phyloP scores from a whole-genome alignment of 2,329 filamentous ascomycete genomes.

The Aspergillus ustus region DNA sequence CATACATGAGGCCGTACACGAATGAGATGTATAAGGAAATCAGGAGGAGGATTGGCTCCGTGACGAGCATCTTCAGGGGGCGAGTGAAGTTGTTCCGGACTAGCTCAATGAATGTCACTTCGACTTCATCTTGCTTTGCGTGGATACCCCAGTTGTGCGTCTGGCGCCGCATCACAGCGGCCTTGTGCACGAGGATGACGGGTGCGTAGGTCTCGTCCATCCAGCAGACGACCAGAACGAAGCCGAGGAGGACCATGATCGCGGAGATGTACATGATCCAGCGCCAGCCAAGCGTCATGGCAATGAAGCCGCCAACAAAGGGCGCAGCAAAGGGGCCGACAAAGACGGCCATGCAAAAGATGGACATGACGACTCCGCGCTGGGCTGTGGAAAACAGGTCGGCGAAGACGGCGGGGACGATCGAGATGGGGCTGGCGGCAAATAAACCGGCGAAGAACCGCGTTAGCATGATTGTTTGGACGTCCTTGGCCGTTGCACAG shows the following conservation, averaged over 20 bases:
- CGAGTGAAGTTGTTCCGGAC: slow-evolving; percentile 55
- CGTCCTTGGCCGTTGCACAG: slow-evolving; percentile 47
- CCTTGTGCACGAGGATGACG: slow-evolving; percentile 40
- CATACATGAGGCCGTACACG: slow-evolving; percentile 40
- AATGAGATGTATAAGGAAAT: slow-evolving; percentile 40
- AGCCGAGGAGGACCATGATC: slow-evolving; percentile 58
- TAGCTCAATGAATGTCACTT: slow-evolving; percentile 55
- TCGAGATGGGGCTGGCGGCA: slow-evolving; percentile 49
- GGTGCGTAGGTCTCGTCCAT: slow-evolving; percentile 62
- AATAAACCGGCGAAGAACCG: slow-evolving; percentile 56
- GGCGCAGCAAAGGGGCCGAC: slow-evolving; percentile 56
- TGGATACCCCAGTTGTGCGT: slow-evolving; percentile 66
- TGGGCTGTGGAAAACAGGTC: slow-evolving; percentile 57
- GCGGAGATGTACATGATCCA: slow-evolving; percentile 59
- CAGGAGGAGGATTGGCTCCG: slow-evolving; percentile 46
- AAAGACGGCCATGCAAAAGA: slow-evolving; percentile 57
- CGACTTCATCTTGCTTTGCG: slow-evolving; percentile 58
- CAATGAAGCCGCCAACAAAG: slow-evolving; percentile 58
- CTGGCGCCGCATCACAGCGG: slow-evolving; percentile 55
- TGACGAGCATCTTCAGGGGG: slow-evolving; percentile 45
- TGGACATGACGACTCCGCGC: slow-evolving; percentile 50
- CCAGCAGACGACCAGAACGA: slow-evolving; percentile 46
- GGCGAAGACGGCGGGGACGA: slow-evolving; percentile 51
- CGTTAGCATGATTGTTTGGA: slow-evolving; percentile 48
- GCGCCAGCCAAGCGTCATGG: slow-evolving; percentile 56